Conservation (phyloP, 495 filamentous ascomycete species). For the Aspergillus coremiiformis region DNA sequence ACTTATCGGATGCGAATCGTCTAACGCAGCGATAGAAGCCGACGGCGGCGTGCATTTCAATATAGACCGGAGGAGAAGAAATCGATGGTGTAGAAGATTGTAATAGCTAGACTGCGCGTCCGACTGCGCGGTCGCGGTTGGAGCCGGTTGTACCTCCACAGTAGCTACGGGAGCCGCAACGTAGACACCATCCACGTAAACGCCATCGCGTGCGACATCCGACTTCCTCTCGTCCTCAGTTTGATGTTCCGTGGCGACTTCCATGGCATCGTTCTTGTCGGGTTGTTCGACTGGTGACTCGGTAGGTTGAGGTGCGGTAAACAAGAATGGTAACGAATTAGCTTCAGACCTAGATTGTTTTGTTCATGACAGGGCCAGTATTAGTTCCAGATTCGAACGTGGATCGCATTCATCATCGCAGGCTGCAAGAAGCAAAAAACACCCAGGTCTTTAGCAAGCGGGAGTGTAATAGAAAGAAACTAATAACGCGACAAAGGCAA, state of each 20-base stretch:
- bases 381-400: neutral
- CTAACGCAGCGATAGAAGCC: constrained; percentile 42
- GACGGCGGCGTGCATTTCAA: constrained; percentile 49
- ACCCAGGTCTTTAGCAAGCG: constrained; percentile 27
- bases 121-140: constrained; percentile 17
- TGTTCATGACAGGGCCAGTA: constrained; percentile 2
- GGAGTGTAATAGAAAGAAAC: constrained; percentile 3
- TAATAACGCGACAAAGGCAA: constrained; percentile 5
- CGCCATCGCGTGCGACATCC: constrained; percentile 1
- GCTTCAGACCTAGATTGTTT: constrained; percentile 65
- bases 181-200: constrained; percentile 24
- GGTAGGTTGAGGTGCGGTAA: constrained; percentile 43
- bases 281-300: constrained; percentile 1
- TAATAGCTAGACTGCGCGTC: constrained; percentile 57
- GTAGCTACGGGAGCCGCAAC: constrained; percentile 32
- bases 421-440: constrained; percentile 11
- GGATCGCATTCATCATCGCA: constrained; percentile 2
- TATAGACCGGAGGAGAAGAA: constrained; percentile 48
- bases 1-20: constrained; percentile 49
- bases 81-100: constrained; percentile 52
- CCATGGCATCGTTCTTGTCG: neutral
- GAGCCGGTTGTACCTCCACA: neutral
- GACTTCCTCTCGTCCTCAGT: neutral
- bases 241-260: neutral
- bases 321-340: constrained; percentile 57